phyloP scores from a whole-genome alignment of 75 land plant species.

The Picea glauca region DNA sequence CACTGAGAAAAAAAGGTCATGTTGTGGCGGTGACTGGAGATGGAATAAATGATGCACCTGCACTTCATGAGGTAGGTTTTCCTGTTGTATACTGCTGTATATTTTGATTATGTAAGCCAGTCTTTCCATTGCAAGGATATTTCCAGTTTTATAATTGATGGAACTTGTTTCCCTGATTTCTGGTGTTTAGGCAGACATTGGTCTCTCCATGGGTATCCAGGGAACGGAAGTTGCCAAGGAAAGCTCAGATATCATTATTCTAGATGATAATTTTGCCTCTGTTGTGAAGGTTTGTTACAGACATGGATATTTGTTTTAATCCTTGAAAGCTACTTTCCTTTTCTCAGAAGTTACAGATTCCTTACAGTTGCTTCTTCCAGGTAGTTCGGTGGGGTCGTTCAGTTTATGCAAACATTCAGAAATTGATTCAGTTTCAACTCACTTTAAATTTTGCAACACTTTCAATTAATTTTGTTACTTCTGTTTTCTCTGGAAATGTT shows the following conservation, averaged over 20 bases:
- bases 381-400: constrained; percentile 98
- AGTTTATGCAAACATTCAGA: constrained; percentile 95
- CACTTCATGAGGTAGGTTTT: constrained; percentile 79
- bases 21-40: constrained; percentile 99
- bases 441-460: constrained; percentile 97
- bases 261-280: constrained; percentile 98
- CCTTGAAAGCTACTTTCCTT: neutral
- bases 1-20: constrained; percentile 72
- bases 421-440: constrained; percentile 95
- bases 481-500: constrained; percentile 75
- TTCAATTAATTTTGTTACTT: constrained; percentile 80
- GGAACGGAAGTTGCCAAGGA: constrained; percentile 99
- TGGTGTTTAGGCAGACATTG: constrained; percentile 84
- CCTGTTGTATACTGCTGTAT: neutral
- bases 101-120: constrained; percentile 75
- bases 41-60: constrained; percentile 99
- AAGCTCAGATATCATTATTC: constrained; percentile 90
- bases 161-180: constrained; percentile 24
- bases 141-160: constrained; percentile 20
- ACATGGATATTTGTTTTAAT: neutral
- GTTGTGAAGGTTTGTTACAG: constrained; percentile 78
- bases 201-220: constrained; percentile 96
- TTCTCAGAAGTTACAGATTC: constrained; percentile 89
- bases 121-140: constrained; percentile 15
- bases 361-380: constrained; percentile 44